Evolutionary conservation across 129 eudicot genomes (phyloP), one percentile per base, ranked within the genome.

Genomic region (sunflower (Helianthus annuus)): DNA sequence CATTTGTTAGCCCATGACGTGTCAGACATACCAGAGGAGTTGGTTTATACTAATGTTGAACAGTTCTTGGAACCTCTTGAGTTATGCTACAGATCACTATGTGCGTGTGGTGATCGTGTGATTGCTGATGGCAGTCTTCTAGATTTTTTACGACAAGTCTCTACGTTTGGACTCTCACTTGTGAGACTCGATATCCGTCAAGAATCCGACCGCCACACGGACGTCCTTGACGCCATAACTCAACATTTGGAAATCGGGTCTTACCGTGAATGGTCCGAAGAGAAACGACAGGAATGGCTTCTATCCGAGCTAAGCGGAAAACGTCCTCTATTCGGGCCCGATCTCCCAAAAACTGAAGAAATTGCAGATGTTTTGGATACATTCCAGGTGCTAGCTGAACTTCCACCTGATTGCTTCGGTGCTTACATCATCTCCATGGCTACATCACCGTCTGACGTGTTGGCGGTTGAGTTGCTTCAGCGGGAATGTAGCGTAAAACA

Each of bases 391-490:
- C 45, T 95, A 24, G 87, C 97, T 0, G 99, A 95, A 70, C 97
- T 95, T 68, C 99, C 97, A 9, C 19, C 96, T 0, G 99, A 95
- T 75, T 95, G 99, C 82, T 95, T 95, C 48, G 99, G 99, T 17
- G 99, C 99, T 36, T 95, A 95, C 81, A 86, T 95, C 65, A 95
- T 95, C 68, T 95, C 99, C 22, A 95, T 95, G 99, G 99, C 99
- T 71, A 95, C 99, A 0, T 78, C 99, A 14, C 96, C 99, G 7
- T 95, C 99, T 55, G 99, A 95, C 64, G 99, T 95, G 67, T 81
- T 95, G 10, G 99, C 99, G 0, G 99, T 95, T 22, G 99, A 95
- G 85, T 82, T 95, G 58, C 84, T 95, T 16, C 99, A 95, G 48
- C 94, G 99, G 10, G 99, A 90, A 64, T 90, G 97, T 87, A 96